Evolutionary conservation across 495 filamentous ascomycete species (phyloP).

Genomic region (Amniculicola lignicola): DNA sequence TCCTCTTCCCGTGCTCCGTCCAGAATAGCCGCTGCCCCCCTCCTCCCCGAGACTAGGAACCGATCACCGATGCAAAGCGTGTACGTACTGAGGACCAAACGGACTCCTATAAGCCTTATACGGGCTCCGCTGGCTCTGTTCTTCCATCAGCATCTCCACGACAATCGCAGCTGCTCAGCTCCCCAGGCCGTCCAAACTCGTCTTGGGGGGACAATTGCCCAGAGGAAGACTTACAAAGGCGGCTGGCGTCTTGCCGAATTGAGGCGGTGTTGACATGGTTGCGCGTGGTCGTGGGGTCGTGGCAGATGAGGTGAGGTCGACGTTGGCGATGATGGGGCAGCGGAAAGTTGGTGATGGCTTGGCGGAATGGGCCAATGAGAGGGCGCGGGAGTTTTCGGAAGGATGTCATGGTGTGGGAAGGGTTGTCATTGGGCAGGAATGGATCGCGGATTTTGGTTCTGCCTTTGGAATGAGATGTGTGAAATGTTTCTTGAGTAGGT

Average conservation of each 20-base stretch:
- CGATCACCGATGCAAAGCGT: not conserved
- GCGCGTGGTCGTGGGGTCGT: not conserved
- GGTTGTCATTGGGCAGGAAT: not conserved
- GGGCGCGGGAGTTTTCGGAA: conserved; percentile 1
- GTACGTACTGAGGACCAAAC: conserved; percentile 46
- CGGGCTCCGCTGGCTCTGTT: not conserved
- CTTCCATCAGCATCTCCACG: too few species aligned
- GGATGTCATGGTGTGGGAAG: not conserved
- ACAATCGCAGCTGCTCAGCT: too few species aligned
- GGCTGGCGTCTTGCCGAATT: conserved; percentile 12
- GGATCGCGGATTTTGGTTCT: not conserved
- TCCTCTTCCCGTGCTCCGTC: not conserved
- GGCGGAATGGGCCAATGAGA: conserved; percentile 13
- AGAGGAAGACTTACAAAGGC: conserved; percentile 5
- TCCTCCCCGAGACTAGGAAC: conserved; percentile 3
- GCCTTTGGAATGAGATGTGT: not conserved
- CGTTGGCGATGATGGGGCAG: not conserved
- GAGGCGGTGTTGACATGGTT: conserved; percentile 7
- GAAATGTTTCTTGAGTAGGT: not conserved
- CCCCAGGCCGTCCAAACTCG: not conserved
- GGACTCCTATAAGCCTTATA: conserved; percentile 46
- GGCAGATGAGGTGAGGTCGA: not conserved
- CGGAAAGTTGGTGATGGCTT: not conserved
- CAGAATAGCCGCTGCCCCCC: not conserved
- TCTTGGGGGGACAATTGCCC: not conserved